These are phyloP conservation scores for Epichloe hybrida DNA, from an alignment of 2,329 filamentous ascomycete species.

Conservation along the genomic window DNA sequence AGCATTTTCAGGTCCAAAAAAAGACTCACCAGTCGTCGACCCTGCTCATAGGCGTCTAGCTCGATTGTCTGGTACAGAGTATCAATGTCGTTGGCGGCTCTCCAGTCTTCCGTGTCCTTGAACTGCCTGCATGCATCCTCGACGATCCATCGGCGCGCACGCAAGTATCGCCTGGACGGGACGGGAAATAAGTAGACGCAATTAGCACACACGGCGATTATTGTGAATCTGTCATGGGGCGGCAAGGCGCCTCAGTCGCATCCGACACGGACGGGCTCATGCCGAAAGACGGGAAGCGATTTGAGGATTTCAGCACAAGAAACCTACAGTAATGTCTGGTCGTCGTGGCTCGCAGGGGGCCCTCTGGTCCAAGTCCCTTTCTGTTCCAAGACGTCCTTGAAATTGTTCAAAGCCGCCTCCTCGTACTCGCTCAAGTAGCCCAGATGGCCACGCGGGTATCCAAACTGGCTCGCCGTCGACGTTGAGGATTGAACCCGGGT, in stretches of 20 bases:
- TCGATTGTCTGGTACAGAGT: constrained; percentile 79
- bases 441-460: constrained; percentile 66
- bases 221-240: no score
- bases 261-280: background rate
- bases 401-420: constrained; percentile 50
- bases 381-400: constrained; percentile 56
- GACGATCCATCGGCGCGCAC: constrained; percentile 69
- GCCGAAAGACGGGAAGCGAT: background rate
- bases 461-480: constrained; percentile 23
- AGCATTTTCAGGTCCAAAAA: background rate
- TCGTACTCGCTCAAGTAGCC: constrained; percentile 62
- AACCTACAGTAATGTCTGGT: constrained; percentile 56
- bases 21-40: constrained; percentile 53
- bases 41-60: constrained; percentile 68
- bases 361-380: constrained; percentile 49
- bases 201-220: background rate
- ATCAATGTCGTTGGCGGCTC: constrained; percentile 64
- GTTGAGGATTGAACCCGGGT: constrained; percentile 17
- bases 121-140: constrained; percentile 73
- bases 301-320: background rate
- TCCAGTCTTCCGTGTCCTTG: constrained; percentile 78
- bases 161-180: constrained; percentile 60
- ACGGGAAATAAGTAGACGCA: constrained; percentile 3
- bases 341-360: constrained; percentile 53
- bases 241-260: no score